phyloP scores from a whole-genome alignment of 805 yeast species.

The Saccharomyces eubayanus region DNA sequence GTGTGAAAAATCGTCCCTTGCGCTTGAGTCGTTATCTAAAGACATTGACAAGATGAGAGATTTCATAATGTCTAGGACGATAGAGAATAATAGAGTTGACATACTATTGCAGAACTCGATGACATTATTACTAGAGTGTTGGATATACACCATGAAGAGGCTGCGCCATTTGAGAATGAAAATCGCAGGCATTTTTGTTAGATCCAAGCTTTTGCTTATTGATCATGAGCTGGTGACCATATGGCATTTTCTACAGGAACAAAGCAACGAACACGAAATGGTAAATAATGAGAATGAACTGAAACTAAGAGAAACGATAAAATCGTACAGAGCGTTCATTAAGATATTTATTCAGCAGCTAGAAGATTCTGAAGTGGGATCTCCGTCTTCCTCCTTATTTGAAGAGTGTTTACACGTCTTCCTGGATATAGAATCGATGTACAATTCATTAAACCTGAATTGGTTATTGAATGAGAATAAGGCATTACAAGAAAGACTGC shows the following conservation, averaged over 20 bases:
- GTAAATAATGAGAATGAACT: conserved; percentile 13
- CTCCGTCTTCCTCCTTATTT: conserved; percentile 48
- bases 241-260: conserved; percentile 15
- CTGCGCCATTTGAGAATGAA: conserved; percentile 31
- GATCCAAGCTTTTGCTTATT: conserved; percentile 55
- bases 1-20: conserved; percentile 34
- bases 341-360: conserved; percentile 50
- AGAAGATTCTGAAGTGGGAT: conserved; percentile 40
- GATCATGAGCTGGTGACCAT: conserved; percentile 51
- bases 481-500: conserved; percentile 6
- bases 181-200: conserved; percentile 51
- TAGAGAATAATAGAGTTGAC: conserved; percentile 13
- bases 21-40: conserved; percentile 11
- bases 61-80: conserved; percentile 29
- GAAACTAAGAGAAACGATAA: conserved; percentile 37
- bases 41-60: conserved; percentile 11
- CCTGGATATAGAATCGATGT: conserved; percentile 67
- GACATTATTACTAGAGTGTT: conserved; percentile 25
- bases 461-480: conserved; percentile 29
- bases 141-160: conserved; percentile 17
- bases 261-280: conserved; percentile 11
- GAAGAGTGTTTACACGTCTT: conserved; percentile 62
- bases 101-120: conserved; percentile 39
- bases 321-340: conserved; percentile 51
- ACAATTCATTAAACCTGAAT: conserved; percentile 42